phyloP scores from a whole-genome alignment of 331 rosid genomes.

The Quercus lobata region DNA sequence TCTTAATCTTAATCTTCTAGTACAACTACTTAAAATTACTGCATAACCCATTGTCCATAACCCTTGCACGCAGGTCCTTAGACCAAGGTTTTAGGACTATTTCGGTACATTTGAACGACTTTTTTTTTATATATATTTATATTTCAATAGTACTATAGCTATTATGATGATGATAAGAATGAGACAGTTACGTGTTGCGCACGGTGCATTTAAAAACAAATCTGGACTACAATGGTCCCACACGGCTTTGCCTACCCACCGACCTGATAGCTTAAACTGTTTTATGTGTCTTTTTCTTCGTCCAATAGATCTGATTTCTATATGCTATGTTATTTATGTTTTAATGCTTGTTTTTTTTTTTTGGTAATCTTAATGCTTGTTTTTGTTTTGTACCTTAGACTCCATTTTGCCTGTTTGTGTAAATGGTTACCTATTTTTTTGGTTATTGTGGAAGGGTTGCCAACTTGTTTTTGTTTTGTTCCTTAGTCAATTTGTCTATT shows the following conservation, averaged over 20 bases:
- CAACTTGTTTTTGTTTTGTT: too few species aligned
- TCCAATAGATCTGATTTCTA: background rate
- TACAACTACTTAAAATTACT: background rate
- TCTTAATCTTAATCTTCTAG: background rate
- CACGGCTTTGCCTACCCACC: background rate
- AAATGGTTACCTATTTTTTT: too few species aligned
- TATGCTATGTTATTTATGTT: background rate
- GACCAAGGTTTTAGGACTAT: background rate
- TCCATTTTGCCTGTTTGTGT: background rate
- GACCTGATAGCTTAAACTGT: background rate
- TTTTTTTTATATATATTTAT: too few species aligned
- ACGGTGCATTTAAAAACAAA: background rate
- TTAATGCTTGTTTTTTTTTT: background rate
- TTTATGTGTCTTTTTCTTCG: background rate
- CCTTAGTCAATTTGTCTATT: too few species aligned
- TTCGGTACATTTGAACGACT: background rate
- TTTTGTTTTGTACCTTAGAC: background rate
- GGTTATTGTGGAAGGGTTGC: too few species aligned
- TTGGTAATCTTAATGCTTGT: background rate
- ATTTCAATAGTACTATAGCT: too few species aligned
- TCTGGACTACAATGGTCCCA: background rate
- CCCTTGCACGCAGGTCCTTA: background rate
- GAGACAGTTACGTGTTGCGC: too few species aligned
- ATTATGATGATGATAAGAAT: too few species aligned
- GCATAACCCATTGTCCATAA: background rate